Conservation (phyloP, 257 asterid species). For the Solanum ossicruentum region DNA sequence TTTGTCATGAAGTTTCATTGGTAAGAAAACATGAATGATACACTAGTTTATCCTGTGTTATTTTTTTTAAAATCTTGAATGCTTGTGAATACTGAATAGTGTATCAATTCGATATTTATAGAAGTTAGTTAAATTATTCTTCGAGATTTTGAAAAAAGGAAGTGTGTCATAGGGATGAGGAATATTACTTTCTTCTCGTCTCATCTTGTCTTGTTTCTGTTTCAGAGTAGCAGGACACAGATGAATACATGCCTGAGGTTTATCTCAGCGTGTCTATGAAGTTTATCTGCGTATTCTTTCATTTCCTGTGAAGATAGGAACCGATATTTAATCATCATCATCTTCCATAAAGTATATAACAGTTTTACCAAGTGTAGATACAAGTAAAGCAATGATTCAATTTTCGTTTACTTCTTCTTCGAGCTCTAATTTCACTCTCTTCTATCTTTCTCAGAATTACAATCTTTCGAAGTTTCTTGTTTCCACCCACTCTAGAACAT, state of each 20-base stretch:
- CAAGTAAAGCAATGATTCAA: conserved; percentile 25
- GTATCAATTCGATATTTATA: background rate
- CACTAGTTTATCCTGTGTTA: background rate
- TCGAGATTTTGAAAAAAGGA: background rate
- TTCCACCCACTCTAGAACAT: conserved; percentile 23
- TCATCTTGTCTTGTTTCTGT: background rate
- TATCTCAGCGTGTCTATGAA: no score
- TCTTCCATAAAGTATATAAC: background rate
- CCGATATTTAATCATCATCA: background rate
- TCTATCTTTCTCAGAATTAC: conserved; percentile 37
- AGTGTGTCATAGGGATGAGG: background rate
- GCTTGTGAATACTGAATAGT: background rate
- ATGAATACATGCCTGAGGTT: background rate
- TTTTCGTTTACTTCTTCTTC: conserved; percentile 49
- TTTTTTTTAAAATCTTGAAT: no score
- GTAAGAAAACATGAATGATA: background rate
- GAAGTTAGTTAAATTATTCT: background rate
- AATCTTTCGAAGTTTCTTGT: conserved; percentile 31
- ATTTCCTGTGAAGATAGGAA: background rate
- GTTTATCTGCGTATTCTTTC: background rate
- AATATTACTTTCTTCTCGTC: background rate
- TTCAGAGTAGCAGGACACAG: background rate
- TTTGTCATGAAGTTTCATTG: background rate
- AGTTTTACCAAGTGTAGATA: background rate
- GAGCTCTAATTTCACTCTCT: conserved; percentile 41